phyloP scores from a whole-genome alignment of 2,329 filamentous ascomycete species.

The Talaromyces sp. region DNA sequence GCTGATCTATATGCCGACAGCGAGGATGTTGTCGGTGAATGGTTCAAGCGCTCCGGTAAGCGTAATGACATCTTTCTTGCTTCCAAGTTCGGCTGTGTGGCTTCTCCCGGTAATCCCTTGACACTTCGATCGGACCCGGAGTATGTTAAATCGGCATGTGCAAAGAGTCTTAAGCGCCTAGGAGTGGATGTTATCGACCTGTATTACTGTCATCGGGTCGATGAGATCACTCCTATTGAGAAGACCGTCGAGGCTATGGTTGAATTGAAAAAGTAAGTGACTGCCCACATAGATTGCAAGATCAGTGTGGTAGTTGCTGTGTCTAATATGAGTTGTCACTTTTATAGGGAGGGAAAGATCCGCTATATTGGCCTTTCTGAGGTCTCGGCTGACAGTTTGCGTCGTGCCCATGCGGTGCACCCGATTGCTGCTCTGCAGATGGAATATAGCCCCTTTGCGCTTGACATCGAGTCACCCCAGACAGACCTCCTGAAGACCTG shows the following conservation, averaged over 20 bases:
- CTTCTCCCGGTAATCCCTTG: constrained; percentile 12
- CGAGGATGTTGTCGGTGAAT: constrained; percentile 39
- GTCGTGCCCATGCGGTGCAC: constrained; percentile 52
- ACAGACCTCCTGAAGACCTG: constrained; percentile 57
- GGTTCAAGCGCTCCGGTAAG: constrained; percentile 44
- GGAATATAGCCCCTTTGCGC: constrained; percentile 55
- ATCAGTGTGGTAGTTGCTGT: not conserved
- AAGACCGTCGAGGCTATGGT: constrained; percentile 49
- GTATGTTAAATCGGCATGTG: constrained; percentile 40
- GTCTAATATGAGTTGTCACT: not conserved
- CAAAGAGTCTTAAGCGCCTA: constrained; percentile 39
- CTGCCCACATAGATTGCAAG: not conserved
- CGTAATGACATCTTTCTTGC: constrained; percentile 46
- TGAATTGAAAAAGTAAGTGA: constrained; percentile 42
- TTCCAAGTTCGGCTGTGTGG: constrained; percentile 40
- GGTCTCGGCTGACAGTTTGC: constrained; percentile 48
- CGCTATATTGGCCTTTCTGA: constrained; percentile 53
- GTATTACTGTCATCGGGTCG: constrained; percentile 50
- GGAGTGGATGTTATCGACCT: constrained; percentile 46
- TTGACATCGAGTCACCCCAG: constrained; percentile 51
- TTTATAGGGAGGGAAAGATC: constrained; percentile 50
- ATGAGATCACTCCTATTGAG: constrained; percentile 48
- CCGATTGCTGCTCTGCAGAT: constrained; percentile 54
- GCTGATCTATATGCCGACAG: constrained; percentile 37
- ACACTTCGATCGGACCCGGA: constrained; percentile 40